Conservation (phyloP, 1,139 yeast species). For the Keqinozyma sinolaborantium region DNA sequence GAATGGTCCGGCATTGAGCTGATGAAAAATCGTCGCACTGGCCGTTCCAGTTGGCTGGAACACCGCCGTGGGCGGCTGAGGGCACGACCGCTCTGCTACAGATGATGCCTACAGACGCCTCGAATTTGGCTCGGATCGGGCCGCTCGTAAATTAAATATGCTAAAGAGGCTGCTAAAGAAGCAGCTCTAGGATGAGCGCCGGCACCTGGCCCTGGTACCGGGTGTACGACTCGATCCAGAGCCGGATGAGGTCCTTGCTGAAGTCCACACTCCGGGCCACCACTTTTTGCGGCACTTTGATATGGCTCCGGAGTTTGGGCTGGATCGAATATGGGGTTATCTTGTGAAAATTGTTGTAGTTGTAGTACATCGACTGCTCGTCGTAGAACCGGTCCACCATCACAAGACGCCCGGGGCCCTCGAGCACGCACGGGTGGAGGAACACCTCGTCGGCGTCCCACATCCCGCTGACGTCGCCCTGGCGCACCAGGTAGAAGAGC, state of each 20-base stretch:
- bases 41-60: no score
- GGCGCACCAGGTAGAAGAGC: slow-evolving; percentile 10
- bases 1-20: no score
- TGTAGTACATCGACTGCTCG: slow-evolving; percentile 9
- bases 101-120: no score
- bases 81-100: no score
- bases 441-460: slow-evolving; percentile 10
- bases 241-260: slow-evolving; percentile 16
- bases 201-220: background rate
- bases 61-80: no score
- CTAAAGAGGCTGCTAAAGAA: background rate
- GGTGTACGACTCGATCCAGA: slow-evolving; percentile 18
- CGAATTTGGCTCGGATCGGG: no score
- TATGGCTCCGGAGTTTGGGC: slow-evolving; percentile 15
- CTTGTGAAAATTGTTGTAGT: slow-evolving; percentile 1
- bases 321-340: slow-evolving; percentile 13
- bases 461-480: slow-evolving; percentile 16
- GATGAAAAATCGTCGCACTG: no score
- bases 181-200: background rate
- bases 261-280: slow-evolving; percentile 10
- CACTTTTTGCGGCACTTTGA: slow-evolving; percentile 12
- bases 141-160: no score
- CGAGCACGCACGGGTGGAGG: slow-evolving; percentile 22
- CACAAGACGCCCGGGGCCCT: slow-evolving; percentile 8
- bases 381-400: slow-evolving; percentile 18